Conservation (phyloP, 2,329 filamentous ascomycete species). For the Pestalotiopsis sp. region DNA sequence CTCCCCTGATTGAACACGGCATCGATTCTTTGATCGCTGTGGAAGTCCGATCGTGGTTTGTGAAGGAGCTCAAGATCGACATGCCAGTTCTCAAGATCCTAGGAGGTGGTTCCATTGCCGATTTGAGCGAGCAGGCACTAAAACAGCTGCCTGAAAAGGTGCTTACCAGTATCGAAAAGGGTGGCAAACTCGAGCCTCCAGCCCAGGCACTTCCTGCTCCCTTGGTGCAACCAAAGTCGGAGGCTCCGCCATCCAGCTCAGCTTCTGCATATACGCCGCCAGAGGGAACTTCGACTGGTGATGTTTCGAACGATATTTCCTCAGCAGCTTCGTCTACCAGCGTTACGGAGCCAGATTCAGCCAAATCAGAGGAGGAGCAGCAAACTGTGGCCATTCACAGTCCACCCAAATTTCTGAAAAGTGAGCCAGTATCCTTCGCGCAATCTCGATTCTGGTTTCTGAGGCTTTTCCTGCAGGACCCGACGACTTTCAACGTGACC, state of each 20-base stretch:
- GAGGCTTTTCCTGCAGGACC: conserved; percentile 28
- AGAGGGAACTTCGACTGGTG: not conserved
- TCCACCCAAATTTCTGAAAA: not conserved
- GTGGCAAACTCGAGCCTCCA: not conserved
- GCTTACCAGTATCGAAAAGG: not conserved
- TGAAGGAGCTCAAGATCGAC: conserved; percentile 31
- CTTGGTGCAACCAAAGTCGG: too few relatives aligned
- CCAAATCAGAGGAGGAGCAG: not conserved
- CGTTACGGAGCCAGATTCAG: too few relatives aligned
- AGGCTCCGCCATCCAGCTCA: too few relatives aligned
- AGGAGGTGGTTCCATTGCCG: conserved; percentile 23
- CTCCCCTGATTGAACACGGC: not conserved
- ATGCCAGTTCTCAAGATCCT: conserved; percentile 45
- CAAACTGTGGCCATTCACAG: not conserved
- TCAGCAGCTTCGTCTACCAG: not conserved
- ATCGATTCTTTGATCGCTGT: conserved; percentile 6
- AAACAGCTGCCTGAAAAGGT: not conserved
- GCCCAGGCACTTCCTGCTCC: too few relatives aligned
- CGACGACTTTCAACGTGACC: conserved; percentile 22
- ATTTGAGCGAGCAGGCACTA: not conserved
- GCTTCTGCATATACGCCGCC: not conserved
- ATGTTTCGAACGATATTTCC: not conserved
- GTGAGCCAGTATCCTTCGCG: conserved; percentile 32
- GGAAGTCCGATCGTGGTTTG: not conserved
- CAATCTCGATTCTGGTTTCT: conserved; percentile 38